Evolutionary conservation across 495 filamentous ascomycete species (phyloP), one percentile per base, ranked within the genome.

Genomic region (Daldinia childiae): DNA sequence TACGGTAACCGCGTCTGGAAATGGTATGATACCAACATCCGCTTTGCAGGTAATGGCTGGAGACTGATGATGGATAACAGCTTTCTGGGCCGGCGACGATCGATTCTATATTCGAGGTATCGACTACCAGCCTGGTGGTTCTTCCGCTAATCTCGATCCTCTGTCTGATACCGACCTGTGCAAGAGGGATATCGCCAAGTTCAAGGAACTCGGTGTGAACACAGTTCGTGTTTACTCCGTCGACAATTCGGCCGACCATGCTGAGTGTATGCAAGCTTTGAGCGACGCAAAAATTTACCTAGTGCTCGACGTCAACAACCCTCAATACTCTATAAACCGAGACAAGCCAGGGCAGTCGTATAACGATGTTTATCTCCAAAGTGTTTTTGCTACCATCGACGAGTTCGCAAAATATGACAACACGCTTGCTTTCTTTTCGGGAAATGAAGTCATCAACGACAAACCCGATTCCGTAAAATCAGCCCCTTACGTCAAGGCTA

Each of bases 101-200:
- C 90, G 95, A 67, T 98, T 97, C 87, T 98, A 98, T 79, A 88
- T 98, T 58, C 92, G 93, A 50, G 95, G 95, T 77, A 90, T 98
- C 70, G 95, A 97, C 85, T 98, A 97, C 81, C 94, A 97, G 79
- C 94, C 94, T 56, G 94, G 95, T 68, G 95, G 95, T 66, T 91
- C 92, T 21, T 94, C 93, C 24, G 82, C 89, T 58, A 86, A 92
- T 61, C 74, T 78, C 19, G 95, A 99, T 73, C 94, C 95, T 50
- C 89, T 98, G 56, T 89, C 93, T 57, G 89, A 96, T 74, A 73
- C 80, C 17, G 78, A 79, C 0, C 81, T 81, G 61, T 98, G 95
- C 87, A 86, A 87, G 77, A 92, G 95, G 62, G 95, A 98, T 79
- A 92, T 97, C 76, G 80, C 83, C 17, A 82, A 93, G 69, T 97